Conservation (phyloP, 73 alveolate genomes). For the Paramecium sonneborni region DNA sequence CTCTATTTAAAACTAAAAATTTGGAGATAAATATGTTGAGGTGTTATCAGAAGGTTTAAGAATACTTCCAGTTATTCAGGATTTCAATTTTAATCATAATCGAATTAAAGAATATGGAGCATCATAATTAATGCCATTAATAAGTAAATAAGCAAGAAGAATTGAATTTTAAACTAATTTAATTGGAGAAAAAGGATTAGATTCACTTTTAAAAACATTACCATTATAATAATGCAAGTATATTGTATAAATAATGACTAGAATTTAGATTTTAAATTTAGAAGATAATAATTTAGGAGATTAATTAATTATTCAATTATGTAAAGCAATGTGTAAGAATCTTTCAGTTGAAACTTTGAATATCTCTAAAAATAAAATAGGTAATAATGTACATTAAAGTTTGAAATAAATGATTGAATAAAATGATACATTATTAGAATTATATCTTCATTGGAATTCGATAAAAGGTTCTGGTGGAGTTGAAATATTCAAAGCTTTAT, state of each 20-base stretch:
- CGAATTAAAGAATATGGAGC: constrained; percentile 55
- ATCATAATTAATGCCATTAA: constrained; percentile 1
- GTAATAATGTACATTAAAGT: not conserved
- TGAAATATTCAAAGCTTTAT: constrained; percentile 31
- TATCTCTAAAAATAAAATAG: constrained; percentile 28
- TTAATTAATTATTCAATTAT: not conserved
- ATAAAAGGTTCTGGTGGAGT: constrained; percentile 28
- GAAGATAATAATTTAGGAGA: constrained; percentile 54
- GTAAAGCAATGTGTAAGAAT: constrained; percentile 46
- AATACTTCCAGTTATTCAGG: not conserved
- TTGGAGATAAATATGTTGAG: constrained; percentile 61
- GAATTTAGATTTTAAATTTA: constrained; percentile 52
- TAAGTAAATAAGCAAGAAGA: constrained; percentile 52
- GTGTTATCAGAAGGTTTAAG: constrained; percentile 38
- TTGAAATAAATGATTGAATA: not conserved
- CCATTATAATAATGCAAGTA: constrained; percentile 26
- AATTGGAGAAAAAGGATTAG: constrained; percentile 21
- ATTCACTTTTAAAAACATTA: not conserved
- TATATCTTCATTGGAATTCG: constrained; percentile 57
- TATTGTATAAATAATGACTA: not conserved
- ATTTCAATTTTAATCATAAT: constrained; percentile 45
- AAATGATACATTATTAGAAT: constrained; percentile 24
- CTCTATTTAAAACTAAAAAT: constrained; percentile 11
- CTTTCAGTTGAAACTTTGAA: constrained; percentile 19
- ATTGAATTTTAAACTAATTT: constrained; percentile 26